Conservation (phyloP, 768 basidiomycete genomes). For the Amanita jacksonii region DNA sequence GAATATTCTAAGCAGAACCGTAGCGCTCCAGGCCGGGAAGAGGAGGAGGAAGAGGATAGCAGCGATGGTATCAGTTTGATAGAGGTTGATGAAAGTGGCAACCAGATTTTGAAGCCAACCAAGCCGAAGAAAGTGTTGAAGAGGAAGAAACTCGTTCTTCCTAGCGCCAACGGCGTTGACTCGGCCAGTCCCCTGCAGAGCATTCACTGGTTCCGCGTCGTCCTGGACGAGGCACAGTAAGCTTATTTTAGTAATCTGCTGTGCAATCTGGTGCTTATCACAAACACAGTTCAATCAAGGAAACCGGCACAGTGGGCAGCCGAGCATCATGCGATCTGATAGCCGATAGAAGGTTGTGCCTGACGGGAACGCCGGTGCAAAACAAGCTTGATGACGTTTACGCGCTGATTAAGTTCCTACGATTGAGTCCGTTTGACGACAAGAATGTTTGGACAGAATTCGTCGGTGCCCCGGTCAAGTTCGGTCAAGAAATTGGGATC, state of each 20-base stretch:
- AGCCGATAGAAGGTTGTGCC: conserved; percentile 85
- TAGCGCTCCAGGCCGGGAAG: conserved; percentile 47
- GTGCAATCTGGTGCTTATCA: not conserved
- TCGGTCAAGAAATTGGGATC: conserved; percentile 81
- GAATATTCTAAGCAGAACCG: conserved; percentile 88
- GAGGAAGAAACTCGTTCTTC: conserved; percentile 44
- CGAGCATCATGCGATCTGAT: conserved; percentile 92
- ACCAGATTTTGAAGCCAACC: conserved; percentile 44
- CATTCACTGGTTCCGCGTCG: conserved; percentile 93
- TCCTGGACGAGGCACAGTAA: conserved; percentile 93
- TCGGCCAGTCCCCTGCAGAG: conserved; percentile 80
- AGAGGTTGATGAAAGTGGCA: conserved; percentile 62
- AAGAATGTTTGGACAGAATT: conserved; percentile 89
- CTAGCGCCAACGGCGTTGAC: conserved; percentile 27
- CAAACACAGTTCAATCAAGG: conserved; percentile 80
- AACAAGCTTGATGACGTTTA: conserved; percentile 98
- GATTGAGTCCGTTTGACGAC: conserved; percentile 86
- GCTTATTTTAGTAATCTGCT: conserved; percentile 22
- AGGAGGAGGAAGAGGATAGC: conserved; percentile 62
- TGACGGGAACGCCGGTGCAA: conserved; percentile 98
- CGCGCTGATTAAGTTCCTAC: conserved; percentile 93
- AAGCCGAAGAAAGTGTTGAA: conserved; percentile 65
- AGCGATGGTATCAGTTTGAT: conserved; percentile 53
- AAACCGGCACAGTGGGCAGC: conserved; percentile 87
- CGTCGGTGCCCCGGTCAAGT: conserved; percentile 89